Evolutionary conservation across 2,329 filamentous ascomycete genomes (phyloP).

Genomic region (Colletotrichum camelliae): DNA sequence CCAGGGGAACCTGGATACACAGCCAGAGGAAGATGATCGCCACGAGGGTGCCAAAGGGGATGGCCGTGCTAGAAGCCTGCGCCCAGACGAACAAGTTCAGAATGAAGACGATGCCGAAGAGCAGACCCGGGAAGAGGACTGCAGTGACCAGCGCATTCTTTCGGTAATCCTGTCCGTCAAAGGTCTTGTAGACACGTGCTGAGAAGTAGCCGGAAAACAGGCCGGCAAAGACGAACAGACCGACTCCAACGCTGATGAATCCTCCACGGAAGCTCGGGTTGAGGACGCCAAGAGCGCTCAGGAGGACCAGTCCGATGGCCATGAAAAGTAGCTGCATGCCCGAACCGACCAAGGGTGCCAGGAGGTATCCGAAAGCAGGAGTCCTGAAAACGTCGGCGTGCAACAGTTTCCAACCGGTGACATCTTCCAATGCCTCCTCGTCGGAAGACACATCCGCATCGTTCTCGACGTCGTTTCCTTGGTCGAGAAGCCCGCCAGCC

Average conservation of each 20-base stretch:
- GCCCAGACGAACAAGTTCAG: slow-evolving; percentile 91
- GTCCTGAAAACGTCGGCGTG: slow-evolving; percentile 88
- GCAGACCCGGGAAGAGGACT: slow-evolving; percentile 77
- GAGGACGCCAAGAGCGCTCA: slow-evolving; percentile 78
- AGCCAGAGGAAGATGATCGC: slow-evolving; percentile 80
- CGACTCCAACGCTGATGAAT: slow-evolving; percentile 83
- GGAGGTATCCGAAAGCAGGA: slow-evolving; percentile 71
- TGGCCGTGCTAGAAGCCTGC: slow-evolving; percentile 85
- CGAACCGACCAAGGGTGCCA: slow-evolving; percentile 83
- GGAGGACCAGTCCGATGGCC: slow-evolving; percentile 71
- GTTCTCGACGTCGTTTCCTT: slow-evolving; percentile 55
- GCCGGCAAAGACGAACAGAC: slow-evolving; percentile 83
- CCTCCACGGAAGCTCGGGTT: slow-evolving; percentile 91
- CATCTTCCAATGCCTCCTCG: slow-evolving; percentile 77
- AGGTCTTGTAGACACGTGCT: slow-evolving; percentile 81
- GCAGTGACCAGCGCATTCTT: slow-evolving; percentile 82
- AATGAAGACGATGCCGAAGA: slow-evolving; percentile 77
- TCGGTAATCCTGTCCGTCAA: slow-evolving; percentile 76
- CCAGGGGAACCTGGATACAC: slow-evolving; percentile 83
- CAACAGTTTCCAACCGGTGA: slow-evolving; percentile 86
- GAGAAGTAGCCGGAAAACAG: slow-evolving; percentile 89
- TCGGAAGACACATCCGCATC: slow-evolving; percentile 67
- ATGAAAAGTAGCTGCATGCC: slow-evolving; percentile 89
- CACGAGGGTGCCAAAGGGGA: slow-evolving; percentile 81
- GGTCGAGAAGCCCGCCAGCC: slow-evolving; percentile 64